Evolutionary conservation across 192 early-diverging fungal species (phyloP).

Genomic region (Kappamyces sp.): DNA sequence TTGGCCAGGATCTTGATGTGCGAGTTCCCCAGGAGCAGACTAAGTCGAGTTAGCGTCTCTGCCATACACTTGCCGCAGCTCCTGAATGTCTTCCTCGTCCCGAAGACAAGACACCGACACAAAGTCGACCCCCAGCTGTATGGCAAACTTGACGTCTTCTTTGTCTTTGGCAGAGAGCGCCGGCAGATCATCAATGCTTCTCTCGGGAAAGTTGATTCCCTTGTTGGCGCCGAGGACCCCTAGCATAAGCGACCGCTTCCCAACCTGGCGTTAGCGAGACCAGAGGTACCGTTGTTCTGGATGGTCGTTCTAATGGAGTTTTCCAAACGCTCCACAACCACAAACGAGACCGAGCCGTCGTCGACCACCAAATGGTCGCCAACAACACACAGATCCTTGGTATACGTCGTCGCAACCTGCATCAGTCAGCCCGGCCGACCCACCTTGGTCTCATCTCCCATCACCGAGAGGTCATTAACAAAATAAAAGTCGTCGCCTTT

Average conservation of each 20-base stretch:
- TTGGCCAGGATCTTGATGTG: slow-evolving; percentile 52
- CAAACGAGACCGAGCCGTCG: slow-evolving; percentile 93
- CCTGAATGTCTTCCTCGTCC: slow-evolving; percentile 47
- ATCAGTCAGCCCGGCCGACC: not conserved
- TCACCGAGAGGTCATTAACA: slow-evolving; percentile 42
- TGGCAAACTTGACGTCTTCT: slow-evolving; percentile 43
- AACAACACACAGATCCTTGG: slow-evolving; percentile 46
- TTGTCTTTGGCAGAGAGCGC: slow-evolving; percentile 48
- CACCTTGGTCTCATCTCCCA: slow-evolving; percentile 49
- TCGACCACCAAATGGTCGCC: slow-evolving; percentile 72
- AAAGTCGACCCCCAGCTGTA: slow-evolving; percentile 43
- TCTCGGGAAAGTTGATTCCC: slow-evolving; percentile 53
- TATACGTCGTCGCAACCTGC: slow-evolving; percentile 45
- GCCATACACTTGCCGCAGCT: slow-evolving; percentile 31
- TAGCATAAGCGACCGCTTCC: slow-evolving; percentile 9
- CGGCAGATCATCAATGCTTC: slow-evolving; percentile 49
- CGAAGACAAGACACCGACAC: slow-evolving; percentile 56
- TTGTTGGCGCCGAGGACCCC: slow-evolving; percentile 48
- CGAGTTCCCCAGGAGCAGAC: slow-evolving; percentile 48
- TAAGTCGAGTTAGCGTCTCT: slow-evolving; percentile 6
- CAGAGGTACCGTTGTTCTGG: slow-evolving; percentile 40
- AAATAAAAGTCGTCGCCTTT: slow-evolving; percentile 51
- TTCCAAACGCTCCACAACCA: slow-evolving; percentile 67
- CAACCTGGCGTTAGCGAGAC: slow-evolving; percentile 5
- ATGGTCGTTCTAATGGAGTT: slow-evolving; percentile 38